Percentiles rank a stretch among this genome's conserved stretches.
phyloP scores from a whole-genome alignment of 495 filamentous ascomycete genomes.

The Penicillium taxi region DNA sequence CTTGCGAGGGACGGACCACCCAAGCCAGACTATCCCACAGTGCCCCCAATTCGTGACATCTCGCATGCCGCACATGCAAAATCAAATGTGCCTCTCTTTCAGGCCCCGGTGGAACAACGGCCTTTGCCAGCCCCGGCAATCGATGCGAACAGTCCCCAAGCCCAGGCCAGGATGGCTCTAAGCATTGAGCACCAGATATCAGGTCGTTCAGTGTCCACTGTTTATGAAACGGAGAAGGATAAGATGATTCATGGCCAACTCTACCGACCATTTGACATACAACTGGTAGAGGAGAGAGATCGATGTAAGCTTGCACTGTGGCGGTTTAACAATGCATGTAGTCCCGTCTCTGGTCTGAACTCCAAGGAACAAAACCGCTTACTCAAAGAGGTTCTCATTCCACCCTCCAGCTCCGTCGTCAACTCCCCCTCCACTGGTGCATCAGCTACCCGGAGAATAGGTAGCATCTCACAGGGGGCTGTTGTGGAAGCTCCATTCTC shows the following conservation, averaged over 20 bases:
- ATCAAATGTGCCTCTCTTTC: slow-evolving; percentile 26
- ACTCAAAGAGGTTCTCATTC: slow-evolving; percentile 61
- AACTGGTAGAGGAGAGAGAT: slow-evolving; percentile 79
- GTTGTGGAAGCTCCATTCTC: slow-evolving; percentile 83
- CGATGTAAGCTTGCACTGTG: slow-evolving; percentile 76
- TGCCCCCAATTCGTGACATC: slow-evolving; percentile 38
- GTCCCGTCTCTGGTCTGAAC: slow-evolving; percentile 67
- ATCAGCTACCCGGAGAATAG: slow-evolving; percentile 3
- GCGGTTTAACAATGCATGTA: slow-evolving; percentile 84
- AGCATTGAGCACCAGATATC: slow-evolving; percentile 41
- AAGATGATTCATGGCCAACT: slow-evolving; percentile 85
- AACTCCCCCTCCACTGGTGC: slow-evolving; percentile 36
- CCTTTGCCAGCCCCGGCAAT: slow-evolving; percentile 25
- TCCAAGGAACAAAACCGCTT: slow-evolving; percentile 71
- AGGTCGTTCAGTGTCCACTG: slow-evolving; percentile 20
- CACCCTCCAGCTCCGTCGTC: slow-evolving; percentile 37
- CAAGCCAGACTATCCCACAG: slow-evolving; percentile 37
- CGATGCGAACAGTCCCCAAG: slow-evolving; percentile 38
- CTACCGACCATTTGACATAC: slow-evolving; percentile 69
- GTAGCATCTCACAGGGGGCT: slow-evolving; percentile 59
- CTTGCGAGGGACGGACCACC: slow-evolving; percentile 32
- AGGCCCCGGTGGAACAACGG: slow-evolving; percentile 32
- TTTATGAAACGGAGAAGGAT: slow-evolving; percentile 77
- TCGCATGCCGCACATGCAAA: slow-evolving; percentile 31
- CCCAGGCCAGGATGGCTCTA: slow-evolving; percentile 39